phyloP scores from a whole-genome alignment of 1,139 yeast species.

The Saccharomyces hybrid region DNA sequence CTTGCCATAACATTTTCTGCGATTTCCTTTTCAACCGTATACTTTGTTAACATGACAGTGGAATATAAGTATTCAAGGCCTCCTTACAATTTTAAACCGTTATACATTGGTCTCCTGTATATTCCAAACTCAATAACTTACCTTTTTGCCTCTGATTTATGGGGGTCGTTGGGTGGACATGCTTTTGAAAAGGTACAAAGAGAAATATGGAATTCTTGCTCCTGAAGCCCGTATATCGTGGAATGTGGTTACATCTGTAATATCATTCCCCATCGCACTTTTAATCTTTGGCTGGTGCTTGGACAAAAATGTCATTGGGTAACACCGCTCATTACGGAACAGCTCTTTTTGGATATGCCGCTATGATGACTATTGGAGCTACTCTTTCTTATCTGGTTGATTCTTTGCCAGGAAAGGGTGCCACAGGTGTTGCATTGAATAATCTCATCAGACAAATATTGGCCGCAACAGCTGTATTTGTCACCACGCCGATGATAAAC shows the following conservation, averaged over 20 bases:
- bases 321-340: constrained; percentile 70
- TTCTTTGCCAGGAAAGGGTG: constrained; percentile 79
- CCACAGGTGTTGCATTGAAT: constrained; percentile 80
- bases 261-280: constrained; percentile 55
- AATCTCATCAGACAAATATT: constrained; percentile 64
- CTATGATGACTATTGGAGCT: constrained; percentile 78
- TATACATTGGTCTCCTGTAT: constrained; percentile 67
- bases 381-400: constrained; percentile 78
- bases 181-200: constrained; percentile 48
- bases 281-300: constrained; percentile 80
- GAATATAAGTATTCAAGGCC: constrained; percentile 51
- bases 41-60: constrained; percentile 68
- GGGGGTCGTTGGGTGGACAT: constrained; percentile 79
- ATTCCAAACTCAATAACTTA: constrained; percentile 80
- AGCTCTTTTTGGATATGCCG: constrained; percentile 71
- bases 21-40: constrained; percentile 59
- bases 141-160: constrained; percentile 57
- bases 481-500: constrained; percentile 56
- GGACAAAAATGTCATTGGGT: constrained; percentile 62
- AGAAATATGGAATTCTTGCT: constrained; percentile 54
- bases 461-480: constrained; percentile 72
- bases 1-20: constrained; percentile 60
- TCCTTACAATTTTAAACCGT: constrained; percentile 63
- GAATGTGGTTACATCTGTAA: constrained; percentile 61
- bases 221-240: constrained; percentile 79